A percentile compares a stretch with the other conserved stretches of the same genome.
phyloP scores from a whole-genome alignment of 306 rosid genomes.

The Bauhinia variegata region DNA sequence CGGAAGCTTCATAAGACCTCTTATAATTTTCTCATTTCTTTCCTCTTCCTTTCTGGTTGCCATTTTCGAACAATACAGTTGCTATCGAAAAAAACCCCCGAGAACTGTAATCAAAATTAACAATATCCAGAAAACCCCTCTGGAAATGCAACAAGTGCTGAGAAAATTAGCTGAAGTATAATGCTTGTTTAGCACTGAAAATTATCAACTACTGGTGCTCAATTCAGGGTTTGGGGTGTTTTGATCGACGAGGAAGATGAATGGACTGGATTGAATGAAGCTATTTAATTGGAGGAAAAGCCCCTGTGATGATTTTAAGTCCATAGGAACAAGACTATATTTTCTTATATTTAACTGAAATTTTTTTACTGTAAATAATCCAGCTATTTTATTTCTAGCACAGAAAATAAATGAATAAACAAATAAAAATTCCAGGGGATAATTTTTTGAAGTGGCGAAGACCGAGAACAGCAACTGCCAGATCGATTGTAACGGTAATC shows the following conservation, averaged over 20 bases:
- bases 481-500: conserved; percentile 5
- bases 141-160: not conserved
- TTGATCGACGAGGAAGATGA: conserved; percentile 24
- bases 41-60: conserved; percentile 77
- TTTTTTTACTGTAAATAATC: not conserved
- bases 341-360: not conserved
- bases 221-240: conserved; percentile 41
- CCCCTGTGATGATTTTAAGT: not conserved
- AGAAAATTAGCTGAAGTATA: conserved; percentile 11
- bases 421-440: too few species aligned
- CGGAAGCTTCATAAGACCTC: conserved; percentile 90
- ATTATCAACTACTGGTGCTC: not conserved
- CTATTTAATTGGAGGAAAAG: not conserved
- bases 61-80: conserved; percentile 43
- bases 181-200: conserved; percentile 15
- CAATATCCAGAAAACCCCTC: not conserved
- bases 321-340: conserved; percentile 11
- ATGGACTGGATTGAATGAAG: not conserved
- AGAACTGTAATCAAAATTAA: conserved; percentile 29
- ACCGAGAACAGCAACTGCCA: conserved; percentile 25
- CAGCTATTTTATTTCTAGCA: not conserved
- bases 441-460: conserved; percentile 1
- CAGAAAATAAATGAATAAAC: too few species aligned
- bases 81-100: conserved; percentile 28
- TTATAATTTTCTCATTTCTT: conserved; percentile 80